Base-by-base conservation (phyloP, 1,284 basidiomycete genomes). In the Rhodotorula sp. region DNA sequence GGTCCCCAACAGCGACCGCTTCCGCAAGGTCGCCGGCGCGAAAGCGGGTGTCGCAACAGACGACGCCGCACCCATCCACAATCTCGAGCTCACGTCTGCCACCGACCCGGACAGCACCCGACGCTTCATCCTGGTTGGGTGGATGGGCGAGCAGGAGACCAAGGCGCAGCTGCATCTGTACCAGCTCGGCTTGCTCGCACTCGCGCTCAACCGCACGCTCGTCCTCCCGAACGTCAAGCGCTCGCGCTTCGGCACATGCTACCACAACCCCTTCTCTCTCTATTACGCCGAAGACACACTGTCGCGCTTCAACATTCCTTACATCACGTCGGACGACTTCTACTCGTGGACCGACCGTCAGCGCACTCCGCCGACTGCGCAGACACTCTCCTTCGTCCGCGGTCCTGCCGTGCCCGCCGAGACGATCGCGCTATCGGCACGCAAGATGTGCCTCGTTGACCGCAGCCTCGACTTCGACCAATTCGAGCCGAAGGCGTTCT, bases 91-190 rank as follows among this genome's bases (percentile, higher is more conserved):
- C 14, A 56, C 62, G 27, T 56, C 62, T 13, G 62, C 54, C 23
- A 64, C 54, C 21, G 62, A 64, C 23, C 62, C 54, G 4, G 68
- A 70, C 9, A 25, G 48, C 17, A 34, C 58, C 12, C 34, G 34
- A 10, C 58, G 49, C 23, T 78, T 74, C 70, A 53, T 78, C 23
- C 56, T 78, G 19, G 66, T 73, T 16, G 75, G 72, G 19, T 78
- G 76, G 76, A 67, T 78, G 48, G 79, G 79, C n/a, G 79, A 79
- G 61, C 79, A 79, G 67, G 79, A 79, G 57, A 77, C 79, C n/a
- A 79, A 79, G 62, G 79, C 77, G 9, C 78, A 79, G 60, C 58
- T 61, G 54, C 79, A 80, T 50, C 68, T 80, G 10, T 78, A 80
- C 64, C 77, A 78, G 52, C 75, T 80, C 41, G 78, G 75, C 13